Evolutionary conservation across 805 yeast species (phyloP), one percentile per base, ranked within the genome.

Genomic region (Schizosaccharomyces japonicus): DNA sequence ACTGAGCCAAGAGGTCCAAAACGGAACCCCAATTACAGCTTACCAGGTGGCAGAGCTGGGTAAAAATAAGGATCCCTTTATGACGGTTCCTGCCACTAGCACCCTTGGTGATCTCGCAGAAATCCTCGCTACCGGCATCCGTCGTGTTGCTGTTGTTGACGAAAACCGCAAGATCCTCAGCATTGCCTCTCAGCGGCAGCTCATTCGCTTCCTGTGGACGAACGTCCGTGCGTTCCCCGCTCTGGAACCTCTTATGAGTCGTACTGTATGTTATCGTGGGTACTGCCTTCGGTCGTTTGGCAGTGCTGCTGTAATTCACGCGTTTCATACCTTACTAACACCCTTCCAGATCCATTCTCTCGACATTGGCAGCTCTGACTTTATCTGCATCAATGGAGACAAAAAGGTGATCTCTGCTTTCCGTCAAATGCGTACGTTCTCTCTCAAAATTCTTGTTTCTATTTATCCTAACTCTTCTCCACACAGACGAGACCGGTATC

Each of bases 91-190:
- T 40, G 84, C 81, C 55, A 58, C 67, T 15, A 54, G 63, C 21
- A 72, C 76, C 19, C 65, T 87, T 47, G 68, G 77, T 39, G 70
- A 73, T 4, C 95, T 82, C 2, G 80, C 81, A 55, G 92, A 83
- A 60, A 75, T 80, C 10, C 66, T 87, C 51, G 96, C 95, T n/a
- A 73, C 80, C 34, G 98, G 98, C 19, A 94, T 85, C 2, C 98
- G 90, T 63, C 70, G 98, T 58, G 44, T 51, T 27, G 51, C 52
- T 15, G 49, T 51, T 40, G 44, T 52, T 11, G 25, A 36, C 40
- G 45, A 47, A 13, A 6, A 23, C 15, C 26, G 36, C 23, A 25
- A 47, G 7, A 21, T 39, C n/a, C n/a, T 21, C 25, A 96, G 96
- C 50, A 74, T 87, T 10, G 66, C 90, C 44, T 82, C 95, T 0